These are phyloP conservation scores for Phytophthora boehmeriae DNA, from an alignment of 352 stramenopile species.

Conservation along the genomic window DNA sequence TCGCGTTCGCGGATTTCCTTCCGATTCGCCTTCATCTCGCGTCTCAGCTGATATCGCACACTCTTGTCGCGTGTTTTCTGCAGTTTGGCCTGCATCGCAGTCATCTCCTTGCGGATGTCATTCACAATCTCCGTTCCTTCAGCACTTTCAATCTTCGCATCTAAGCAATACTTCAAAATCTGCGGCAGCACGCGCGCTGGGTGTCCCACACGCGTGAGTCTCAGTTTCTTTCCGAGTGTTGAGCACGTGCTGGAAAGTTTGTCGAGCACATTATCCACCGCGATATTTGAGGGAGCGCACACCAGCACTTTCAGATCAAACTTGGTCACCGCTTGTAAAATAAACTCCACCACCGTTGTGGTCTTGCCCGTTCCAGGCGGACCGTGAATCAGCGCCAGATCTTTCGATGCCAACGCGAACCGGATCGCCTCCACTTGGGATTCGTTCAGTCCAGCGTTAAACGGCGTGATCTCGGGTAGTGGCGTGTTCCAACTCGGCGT, in stretches of 20 bases:
- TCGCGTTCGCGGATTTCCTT: constrained; percentile 95
- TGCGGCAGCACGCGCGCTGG: constrained; percentile 92
- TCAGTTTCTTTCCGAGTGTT: constrained; percentile 37
- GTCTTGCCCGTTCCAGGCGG: constrained; percentile 96
- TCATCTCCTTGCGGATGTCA: constrained; percentile 94
- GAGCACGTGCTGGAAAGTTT: constrained; percentile 76
- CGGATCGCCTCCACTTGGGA: constrained; percentile 80
- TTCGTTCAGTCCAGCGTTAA: constrained; percentile 65
- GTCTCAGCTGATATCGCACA: constrained; percentile 50
- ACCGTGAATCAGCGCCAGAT: constrained; percentile 92
- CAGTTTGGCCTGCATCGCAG: constrained; percentile 56
- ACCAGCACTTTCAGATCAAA: constrained; percentile 94
- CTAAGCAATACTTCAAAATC: constrained; percentile 94
- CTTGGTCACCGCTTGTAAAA: constrained; percentile 90
- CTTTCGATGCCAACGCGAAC: constrained; percentile 84
- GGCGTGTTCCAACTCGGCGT: constrained; percentile 60
- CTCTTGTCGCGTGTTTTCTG: constrained; percentile 65
- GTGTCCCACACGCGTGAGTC: constrained; percentile 91
- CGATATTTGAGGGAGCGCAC: constrained; percentile 98
- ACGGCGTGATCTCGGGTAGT: constrained; percentile 49
- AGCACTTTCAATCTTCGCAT: constrained; percentile 90
- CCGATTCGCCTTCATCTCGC: constrained; percentile 91
- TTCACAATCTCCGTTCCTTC: constrained; percentile 96
- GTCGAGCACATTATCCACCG: constrained; percentile 98
- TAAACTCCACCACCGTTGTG: constrained; percentile 97